These are phyloP conservation scores for Neocucurbitaria cava DNA, from an alignment of 2,329 filamentous ascomycete genomes.

Conservation along the genomic window DNA sequence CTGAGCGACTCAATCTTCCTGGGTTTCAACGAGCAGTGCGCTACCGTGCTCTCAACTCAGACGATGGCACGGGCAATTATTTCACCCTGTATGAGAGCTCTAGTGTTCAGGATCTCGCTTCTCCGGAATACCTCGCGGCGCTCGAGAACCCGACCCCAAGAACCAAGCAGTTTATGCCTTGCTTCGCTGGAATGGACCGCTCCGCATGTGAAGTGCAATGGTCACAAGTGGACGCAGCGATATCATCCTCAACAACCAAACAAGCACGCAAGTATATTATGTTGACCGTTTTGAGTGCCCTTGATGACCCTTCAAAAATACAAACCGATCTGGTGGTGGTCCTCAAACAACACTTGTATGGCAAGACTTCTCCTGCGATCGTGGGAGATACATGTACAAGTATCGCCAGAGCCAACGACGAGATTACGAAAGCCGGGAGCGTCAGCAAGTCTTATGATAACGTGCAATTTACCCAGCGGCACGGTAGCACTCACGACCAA, in stretches of 20 bases:
- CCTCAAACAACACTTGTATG: neutral
- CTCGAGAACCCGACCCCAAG: constrained; percentile 16
- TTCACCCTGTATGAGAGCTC: constrained; percentile 15
- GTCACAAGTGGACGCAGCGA: neutral
- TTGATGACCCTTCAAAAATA: neutral
- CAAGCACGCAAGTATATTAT: neutral
- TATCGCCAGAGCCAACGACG: constrained; percentile 1
- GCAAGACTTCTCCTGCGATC: neutral
- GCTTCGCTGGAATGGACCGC: constrained; percentile 17
- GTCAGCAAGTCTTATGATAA: constrained; percentile 17
- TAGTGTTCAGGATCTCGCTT: constrained; percentile 8
- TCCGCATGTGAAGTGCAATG: constrained; percentile 11
- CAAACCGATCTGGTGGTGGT: neutral
- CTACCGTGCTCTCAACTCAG: constrained; percentile 4
- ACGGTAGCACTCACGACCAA: neutral
- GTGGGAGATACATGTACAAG: neutral
- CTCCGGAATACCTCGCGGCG: constrained; percentile 10
- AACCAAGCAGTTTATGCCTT: constrained; percentile 21
- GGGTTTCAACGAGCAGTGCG: constrained; percentile 21
- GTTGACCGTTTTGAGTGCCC: neutral
- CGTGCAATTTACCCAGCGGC: constrained; percentile 5
- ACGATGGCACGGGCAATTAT: constrained; percentile 9
- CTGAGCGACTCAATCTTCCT: constrained; percentile 19
- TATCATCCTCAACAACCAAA: neutral
- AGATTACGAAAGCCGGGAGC: constrained; percentile 11